These are phyloP conservation scores for Cladosporium sp. DNA, from an alignment of 2,329 filamentous ascomycete genomes.

Conservation along the genomic window DNA sequence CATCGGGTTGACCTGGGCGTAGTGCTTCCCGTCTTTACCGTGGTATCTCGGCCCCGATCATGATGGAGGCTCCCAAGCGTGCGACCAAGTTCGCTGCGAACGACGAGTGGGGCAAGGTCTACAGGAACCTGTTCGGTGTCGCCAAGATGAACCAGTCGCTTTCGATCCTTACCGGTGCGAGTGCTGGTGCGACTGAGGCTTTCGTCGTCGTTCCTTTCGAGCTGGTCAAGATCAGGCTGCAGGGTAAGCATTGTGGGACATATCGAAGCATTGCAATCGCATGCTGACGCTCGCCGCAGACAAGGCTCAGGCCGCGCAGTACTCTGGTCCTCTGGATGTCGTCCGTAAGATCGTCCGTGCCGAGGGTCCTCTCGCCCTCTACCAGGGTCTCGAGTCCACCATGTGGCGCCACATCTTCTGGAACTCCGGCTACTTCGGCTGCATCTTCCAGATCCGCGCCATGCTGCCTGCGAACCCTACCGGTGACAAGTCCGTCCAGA, in stretches of 20 bases:
- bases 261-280: no score
- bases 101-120: slow-evolving; percentile 95
- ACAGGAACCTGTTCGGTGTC: slow-evolving; percentile 77
- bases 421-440: slow-evolving; percentile 96
- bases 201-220: slow-evolving; percentile 98
- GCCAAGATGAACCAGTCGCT: slow-evolving; percentile 86
- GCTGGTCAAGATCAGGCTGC: slow-evolving; percentile 94
- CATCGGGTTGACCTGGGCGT: slow-evolving; percentile 9
- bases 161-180: slow-evolving; percentile 87
- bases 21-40: slow-evolving; percentile 85
- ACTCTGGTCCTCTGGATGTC: slow-evolving; percentile 74
- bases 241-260: slow-evolving; percentile 37
- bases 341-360: slow-evolving; percentile 73
- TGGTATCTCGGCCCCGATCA: slow-evolving; percentile 88
- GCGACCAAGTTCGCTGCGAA: slow-evolving; percentile 99
- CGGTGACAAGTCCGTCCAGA: slow-evolving; percentile 73
- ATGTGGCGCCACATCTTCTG: slow-evolving; percentile 92
- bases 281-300: slow-evolving; percentile 43
- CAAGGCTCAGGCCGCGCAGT: slow-evolving; percentile 83
- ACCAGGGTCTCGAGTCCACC: slow-evolving; percentile 94
- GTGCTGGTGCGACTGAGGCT: slow-evolving; percentile 88
- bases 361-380: slow-evolving; percentile 81
- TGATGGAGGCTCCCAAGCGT: slow-evolving; percentile 94
- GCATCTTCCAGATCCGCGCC: slow-evolving; percentile 91
- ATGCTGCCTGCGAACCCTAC: slow-evolving; percentile 64